These are phyloP conservation scores for Talaromyces sp. DNA, from an alignment of 2,329 filamentous ascomycete species.

Conservation along the genomic window DNA sequence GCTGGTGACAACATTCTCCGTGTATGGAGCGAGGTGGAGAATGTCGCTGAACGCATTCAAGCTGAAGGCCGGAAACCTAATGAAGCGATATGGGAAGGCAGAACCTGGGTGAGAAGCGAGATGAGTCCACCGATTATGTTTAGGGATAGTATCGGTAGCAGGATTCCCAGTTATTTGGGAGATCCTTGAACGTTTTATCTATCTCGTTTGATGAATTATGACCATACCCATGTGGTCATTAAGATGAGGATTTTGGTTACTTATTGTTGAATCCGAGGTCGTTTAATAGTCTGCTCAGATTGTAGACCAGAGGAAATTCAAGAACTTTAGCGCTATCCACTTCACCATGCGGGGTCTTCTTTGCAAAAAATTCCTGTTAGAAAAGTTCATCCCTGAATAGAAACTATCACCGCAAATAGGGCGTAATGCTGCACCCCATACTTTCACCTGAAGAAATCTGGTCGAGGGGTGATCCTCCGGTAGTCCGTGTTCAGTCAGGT, in stretches of 20 bases:
- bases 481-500: neutral
- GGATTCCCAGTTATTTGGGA: conserved; percentile 10
- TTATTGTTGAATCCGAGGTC: too few relatives aligned
- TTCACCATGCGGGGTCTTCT: too few relatives aligned
- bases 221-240: too few relatives aligned
- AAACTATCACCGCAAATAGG: too few relatives aligned
- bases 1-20: conserved; percentile 36
- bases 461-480: neutral
- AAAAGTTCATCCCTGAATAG: too few relatives aligned
- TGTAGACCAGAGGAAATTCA: too few relatives aligned
- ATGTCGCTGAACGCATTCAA: conserved; percentile 17
- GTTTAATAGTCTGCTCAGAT: too few relatives aligned
- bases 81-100: conserved; percentile 15
- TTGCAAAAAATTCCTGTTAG: too few relatives aligned
- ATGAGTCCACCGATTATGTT: conserved; percentile 12
- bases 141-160: conserved; percentile 8
- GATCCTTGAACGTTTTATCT: too few relatives aligned
- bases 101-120: conserved; percentile 10
- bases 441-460: neutral
- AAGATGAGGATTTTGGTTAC: too few relatives aligned
- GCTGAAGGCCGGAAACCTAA: conserved; percentile 18
- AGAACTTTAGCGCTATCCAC: too few relatives aligned
- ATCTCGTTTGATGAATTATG: too few relatives aligned
- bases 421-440: neutral
- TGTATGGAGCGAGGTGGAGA: conserved; percentile 21